Conservation (phyloP, 768 basidiomycete genomes). For the Mycena venus region DNA sequence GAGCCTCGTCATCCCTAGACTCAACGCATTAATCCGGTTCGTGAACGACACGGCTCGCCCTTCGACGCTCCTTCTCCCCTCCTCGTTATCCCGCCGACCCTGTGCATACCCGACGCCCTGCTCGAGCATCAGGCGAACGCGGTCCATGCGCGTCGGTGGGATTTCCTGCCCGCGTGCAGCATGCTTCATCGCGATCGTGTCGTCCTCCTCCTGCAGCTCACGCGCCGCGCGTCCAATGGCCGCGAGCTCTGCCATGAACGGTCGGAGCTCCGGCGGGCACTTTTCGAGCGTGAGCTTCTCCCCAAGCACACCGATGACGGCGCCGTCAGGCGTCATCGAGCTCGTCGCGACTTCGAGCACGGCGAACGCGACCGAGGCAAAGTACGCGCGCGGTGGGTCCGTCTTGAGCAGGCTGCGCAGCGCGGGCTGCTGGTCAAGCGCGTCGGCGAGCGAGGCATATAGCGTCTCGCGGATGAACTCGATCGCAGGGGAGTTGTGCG, state of each 20-base stretch:
- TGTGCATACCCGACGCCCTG: constrained; percentile 65
- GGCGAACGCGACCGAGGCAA: constrained; percentile 79
- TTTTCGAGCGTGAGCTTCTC: constrained; percentile 66
- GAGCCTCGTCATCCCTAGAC: constrained; percentile 77
- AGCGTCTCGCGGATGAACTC: constrained; percentile 89
- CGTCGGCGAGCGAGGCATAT: constrained; percentile 84
- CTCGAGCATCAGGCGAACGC: constrained; percentile 69
- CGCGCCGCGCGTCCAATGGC: constrained; percentile 65
- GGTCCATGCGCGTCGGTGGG: constrained; percentile 65
- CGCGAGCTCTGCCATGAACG: constrained; percentile 78
- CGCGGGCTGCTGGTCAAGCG: constrained; percentile 66
- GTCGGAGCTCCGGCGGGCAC: constrained; percentile 73
- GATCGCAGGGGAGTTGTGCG: constrained; percentile 72
- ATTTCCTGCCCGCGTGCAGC: constrained; percentile 52
- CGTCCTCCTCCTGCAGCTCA: constrained; percentile 68
- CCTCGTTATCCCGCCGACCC: constrained; percentile 41
- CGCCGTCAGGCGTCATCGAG: constrained; percentile 62
- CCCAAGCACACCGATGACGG: constrained; percentile 71
- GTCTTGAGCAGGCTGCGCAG: constrained; percentile 68
- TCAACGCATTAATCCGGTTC: constrained; percentile 82
- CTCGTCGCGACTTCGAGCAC: constrained; percentile 76
- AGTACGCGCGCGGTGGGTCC: constrained; percentile 84
- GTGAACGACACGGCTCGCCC: constrained; percentile 79
- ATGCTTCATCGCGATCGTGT: constrained; percentile 60
- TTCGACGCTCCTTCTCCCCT: constrained; percentile 55